Evolutionary conservation across 2,329 filamentous ascomycete species (phyloP), one percentile per base, ranked within the genome.

Genomic region (Scorias spongiosa): DNA sequence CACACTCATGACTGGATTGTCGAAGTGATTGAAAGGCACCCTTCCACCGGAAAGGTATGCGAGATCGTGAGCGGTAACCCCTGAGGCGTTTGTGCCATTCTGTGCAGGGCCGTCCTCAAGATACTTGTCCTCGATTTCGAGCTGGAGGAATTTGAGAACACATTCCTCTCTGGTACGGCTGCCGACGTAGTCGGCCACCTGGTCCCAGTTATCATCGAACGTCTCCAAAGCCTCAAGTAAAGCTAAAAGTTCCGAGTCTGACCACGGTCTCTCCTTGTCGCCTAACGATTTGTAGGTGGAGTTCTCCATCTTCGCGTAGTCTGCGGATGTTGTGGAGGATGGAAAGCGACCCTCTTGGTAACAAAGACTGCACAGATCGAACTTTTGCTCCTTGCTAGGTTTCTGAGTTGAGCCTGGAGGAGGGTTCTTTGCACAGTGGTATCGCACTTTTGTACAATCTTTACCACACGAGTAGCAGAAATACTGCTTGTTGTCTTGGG

Each of bases 51-150:
- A 64, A 42, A 85, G 75, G 45, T 78, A 74, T 29, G 82, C 81
- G 30, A 91, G 69, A 44, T 65, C 70, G 20, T 47, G 49, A 18
- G 52, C 50, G 32, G 45, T 49, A 37, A 48, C 42, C 14, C 46
- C 43, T 7, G 45, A 46, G n/a, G 36, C 42, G 2, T 48, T 45
- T 10, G 82, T 69, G 44, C 76, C 70, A 44, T 84, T 68, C 7
- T 78, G 75, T 67, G 74, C 10, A 38, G 67, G 51, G 7, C 53
- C 48, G 18, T 61, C 63, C 55, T 96, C 88, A 9, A 95, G 70
- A 58, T 95, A 98, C 62, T 93, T 93, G 67, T 95, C 89, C 62
- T 96, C 91, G 49, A 98, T 98, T 53, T 95, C 89, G 30, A 98
- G 72, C 59, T 95, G 87, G 50, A 98, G 65, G 68, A 98, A 98